Conservation (phyloP, 345 rosid species). For the Bretschneidera sinensis region DNA sequence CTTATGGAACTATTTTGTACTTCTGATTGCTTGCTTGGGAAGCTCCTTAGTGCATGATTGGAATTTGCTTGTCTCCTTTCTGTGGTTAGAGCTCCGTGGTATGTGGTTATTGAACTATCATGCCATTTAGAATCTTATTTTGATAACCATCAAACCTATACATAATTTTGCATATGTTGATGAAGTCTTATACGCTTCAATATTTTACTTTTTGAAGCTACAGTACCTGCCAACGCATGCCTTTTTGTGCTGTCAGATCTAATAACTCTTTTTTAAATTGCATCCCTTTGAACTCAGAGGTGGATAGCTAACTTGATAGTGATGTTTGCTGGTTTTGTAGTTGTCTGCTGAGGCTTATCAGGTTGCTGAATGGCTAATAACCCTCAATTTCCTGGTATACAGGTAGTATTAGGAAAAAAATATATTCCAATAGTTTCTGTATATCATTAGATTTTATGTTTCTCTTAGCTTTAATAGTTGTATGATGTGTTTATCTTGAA, state of each 20-base stretch:
- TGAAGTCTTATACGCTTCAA: neutral
- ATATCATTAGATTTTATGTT: neutral
- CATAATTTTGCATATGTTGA: neutral
- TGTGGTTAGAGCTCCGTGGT: neutral
- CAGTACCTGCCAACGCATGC: neutral
- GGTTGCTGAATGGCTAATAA: slow-evolving; percentile 65
- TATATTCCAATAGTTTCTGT: neutral
- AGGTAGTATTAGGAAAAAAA: slow-evolving; percentile 37
- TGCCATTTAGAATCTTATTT: neutral
- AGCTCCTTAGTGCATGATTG: no score
- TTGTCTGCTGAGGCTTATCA: slow-evolving; percentile 19
- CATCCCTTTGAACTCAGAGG: neutral
- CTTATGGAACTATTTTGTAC: neutral
- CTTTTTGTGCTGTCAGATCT: neutral
- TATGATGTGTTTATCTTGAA: neutral
- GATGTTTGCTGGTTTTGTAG: slow-evolving; percentile 23
- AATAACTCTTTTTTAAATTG: neutral
- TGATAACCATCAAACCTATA: no score
- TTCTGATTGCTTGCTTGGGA: neutral
- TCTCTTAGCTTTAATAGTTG: no score
- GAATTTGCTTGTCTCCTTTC: no score
- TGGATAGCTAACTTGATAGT: neutral
- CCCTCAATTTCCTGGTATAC: slow-evolving; percentile 59
- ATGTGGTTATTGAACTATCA: neutral
- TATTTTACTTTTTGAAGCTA: neutral